Base-by-base conservation (phyloP, 805 yeast genomes). In the Candida multigemmis region DNA sequence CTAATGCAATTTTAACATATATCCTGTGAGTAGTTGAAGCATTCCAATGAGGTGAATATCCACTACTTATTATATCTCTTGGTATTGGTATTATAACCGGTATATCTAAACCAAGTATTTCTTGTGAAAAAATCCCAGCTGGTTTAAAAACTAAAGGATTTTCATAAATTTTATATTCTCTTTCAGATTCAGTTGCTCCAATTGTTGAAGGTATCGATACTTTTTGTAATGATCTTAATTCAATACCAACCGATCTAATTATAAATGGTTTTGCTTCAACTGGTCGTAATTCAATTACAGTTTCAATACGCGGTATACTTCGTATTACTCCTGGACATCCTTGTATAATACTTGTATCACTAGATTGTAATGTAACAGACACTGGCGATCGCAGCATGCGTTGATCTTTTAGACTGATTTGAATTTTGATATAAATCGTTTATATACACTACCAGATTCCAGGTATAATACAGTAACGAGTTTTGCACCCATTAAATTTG, bases 301-400 rank as follows among this genome's bases (percentile, higher is more conserved):
- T 73, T 28, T 74, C 73, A 3, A 76, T 53, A 16, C 81, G 60
- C 2, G 84, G 83, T 16, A 60, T 42, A 23, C 67, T 74, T 27
- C 73, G 64, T 1, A 77, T 72, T 1, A 77, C 72, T 1, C 85
- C 85, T 1, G 84, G 83, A 48, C 80, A 73, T 3, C 85, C 85
- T 26, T 65, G 53, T 2, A 77, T 71, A 0, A 71, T 52, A n/a
- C 72, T 59, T 16, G 60, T 55, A 24, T 67, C 68, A 20, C 74
- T 62, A 3, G 78, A 70, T 28, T 67, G 68, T 25, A 76, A 40
- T 34, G 51, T 37, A 7, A 49, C 54, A 13, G 47, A 38, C 12
- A 57, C 53, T 5, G 64, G 63, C 14, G 44, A 36, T 20, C 24
- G 24, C 9, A 16, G n/a, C 18, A 33, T 32, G 14, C 22, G 11